Conservation (phyloP, 768 basidiomycete genomes). For the Clavaria fumosa region DNA sequence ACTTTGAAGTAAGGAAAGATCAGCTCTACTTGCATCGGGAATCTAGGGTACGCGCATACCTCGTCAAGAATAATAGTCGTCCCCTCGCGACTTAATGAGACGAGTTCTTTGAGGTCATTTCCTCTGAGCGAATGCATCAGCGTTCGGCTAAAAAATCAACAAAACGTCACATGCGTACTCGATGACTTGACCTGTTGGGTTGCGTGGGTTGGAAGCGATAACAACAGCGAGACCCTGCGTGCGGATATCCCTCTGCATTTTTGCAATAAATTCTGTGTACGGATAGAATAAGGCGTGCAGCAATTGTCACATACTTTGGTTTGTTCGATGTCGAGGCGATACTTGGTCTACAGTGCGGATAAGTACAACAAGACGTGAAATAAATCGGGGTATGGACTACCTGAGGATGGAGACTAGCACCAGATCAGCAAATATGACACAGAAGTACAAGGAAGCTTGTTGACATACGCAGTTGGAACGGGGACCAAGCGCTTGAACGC, state of each 20-base stretch:
- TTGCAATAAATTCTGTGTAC: conserved; percentile 24
- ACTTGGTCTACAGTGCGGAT: conserved; percentile 33
- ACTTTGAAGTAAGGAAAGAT: conserved; percentile 27
- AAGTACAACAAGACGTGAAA: conserved; percentile 12
- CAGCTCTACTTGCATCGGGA: conserved; percentile 1
- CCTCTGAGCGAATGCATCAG: conserved; percentile 28
- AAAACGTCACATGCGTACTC: conserved; percentile 18
- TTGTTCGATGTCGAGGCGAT: conserved; percentile 65
- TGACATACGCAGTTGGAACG: conserved; percentile 69
- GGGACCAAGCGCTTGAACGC: conserved; percentile 85
- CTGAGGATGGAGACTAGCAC: conserved; percentile 29
- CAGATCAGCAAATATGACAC: conserved; percentile 4
- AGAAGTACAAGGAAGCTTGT: not conserved
- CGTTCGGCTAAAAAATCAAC: not conserved
- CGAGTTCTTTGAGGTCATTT: conserved; percentile 68
- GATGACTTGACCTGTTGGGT: conserved; percentile 86
- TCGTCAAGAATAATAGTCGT: conserved; percentile 80
- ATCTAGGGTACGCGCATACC: conserved; percentile 22
- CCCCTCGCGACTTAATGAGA: conserved; percentile 53
- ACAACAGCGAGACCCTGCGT: conserved; percentile 77
- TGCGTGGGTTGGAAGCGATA: conserved; percentile 87
- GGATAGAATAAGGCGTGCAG: conserved; percentile 16
- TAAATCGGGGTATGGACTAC: conserved; percentile 6
- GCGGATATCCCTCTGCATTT: conserved; percentile 68
- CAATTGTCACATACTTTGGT: conserved; percentile 35